These are phyloP conservation scores for Gynochthodes officinalis DNA, from an alignment of 257 asterid genomes.

Conservation along the genomic window DNA sequence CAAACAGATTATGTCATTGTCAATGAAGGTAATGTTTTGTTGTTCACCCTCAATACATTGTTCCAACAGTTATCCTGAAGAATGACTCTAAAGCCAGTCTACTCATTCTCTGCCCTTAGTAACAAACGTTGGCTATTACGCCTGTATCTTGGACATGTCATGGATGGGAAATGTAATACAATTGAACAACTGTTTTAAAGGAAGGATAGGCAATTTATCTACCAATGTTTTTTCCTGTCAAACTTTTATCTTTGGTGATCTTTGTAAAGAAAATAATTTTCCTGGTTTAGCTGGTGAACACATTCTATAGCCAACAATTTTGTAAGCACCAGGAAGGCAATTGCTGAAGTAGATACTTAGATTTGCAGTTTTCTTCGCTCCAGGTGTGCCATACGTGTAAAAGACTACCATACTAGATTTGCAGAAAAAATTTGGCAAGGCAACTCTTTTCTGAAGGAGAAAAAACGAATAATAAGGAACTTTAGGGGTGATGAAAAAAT, in stretches of 20 bases:
- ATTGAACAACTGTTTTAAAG: neutral
- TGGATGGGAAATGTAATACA: neutral
- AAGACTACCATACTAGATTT: too few relatives aligned
- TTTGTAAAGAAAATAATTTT: neutral
- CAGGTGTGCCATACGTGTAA: neutral
- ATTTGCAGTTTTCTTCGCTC: constrained; percentile 1
- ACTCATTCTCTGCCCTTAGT: neutral
- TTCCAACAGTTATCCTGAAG: neutral
- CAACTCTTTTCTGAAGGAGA: too few relatives aligned
- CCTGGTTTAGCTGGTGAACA: neutral
- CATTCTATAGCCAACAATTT: neutral
- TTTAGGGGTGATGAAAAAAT: too few relatives aligned
- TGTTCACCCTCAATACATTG: neutral
- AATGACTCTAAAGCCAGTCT: neutral
- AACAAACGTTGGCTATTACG: too few relatives aligned
- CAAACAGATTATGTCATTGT: constrained; percentile 93
- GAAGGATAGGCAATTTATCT: neutral
- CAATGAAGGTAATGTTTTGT: constrained; percentile 70
- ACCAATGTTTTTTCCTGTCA: neutral
- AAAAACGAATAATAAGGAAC: too few relatives aligned
- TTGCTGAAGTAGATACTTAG: neutral
- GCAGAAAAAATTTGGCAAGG: too few relatives aligned
- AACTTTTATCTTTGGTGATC: neutral
- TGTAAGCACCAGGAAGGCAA: neutral
- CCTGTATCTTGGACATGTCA: neutral